Evolutionary conservation across 106 monocot genomes (phyloP).

Genomic region (Acorus calamus): DNA sequence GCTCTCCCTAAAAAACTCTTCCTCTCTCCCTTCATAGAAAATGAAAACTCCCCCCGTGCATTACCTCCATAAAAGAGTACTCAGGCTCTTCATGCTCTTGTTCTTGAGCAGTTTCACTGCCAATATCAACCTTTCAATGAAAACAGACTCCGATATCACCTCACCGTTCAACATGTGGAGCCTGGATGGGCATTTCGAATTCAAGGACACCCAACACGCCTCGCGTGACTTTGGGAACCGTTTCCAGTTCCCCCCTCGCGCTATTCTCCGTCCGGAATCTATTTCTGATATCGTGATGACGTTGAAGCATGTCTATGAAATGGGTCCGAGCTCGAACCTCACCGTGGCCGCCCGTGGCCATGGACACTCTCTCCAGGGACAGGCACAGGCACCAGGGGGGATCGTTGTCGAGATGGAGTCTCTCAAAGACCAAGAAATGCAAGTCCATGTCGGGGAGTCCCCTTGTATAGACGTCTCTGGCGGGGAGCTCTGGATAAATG

Average conservation of each 20-base stretch:
- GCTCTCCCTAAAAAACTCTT: too few relatives aligned
- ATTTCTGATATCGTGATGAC: constrained; percentile 41
- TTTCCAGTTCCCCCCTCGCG: constrained; percentile 25
- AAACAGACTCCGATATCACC: constrained; percentile 14
- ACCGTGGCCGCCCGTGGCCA: constrained; percentile 77
- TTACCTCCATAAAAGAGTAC: constrained; percentile 3
- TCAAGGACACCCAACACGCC: constrained; percentile 27
- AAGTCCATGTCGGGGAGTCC: constrained; percentile 12
- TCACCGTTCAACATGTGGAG: constrained; percentile 20
- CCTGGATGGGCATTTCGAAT: constrained; percentile 39
- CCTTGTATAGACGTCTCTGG: constrained; percentile 56
- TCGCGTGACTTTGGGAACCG: constrained; percentile 70
- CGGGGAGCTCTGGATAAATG: constrained; percentile 72
- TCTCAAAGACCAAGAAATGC: constrained; percentile 1
- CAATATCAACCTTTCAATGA: constrained; percentile 10
- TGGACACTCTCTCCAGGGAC: constrained; percentile 79
- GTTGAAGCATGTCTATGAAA: constrained; percentile 30
- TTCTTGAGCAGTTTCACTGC: constrained; percentile 35
- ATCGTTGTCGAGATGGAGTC: constrained; percentile 65
- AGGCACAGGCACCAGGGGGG: constrained; percentile 68
- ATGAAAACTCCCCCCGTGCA: constrained; percentile 1
- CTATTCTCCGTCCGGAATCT: constrained; percentile 41
- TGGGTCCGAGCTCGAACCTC: constrained; percentile 37
- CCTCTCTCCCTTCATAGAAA: not conserved
- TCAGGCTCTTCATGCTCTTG: constrained; percentile 30